Base-by-base conservation (phyloP, 2,329 filamentous ascomycete species). In the Nothophaeocryptopus gaeumannii region DNA sequence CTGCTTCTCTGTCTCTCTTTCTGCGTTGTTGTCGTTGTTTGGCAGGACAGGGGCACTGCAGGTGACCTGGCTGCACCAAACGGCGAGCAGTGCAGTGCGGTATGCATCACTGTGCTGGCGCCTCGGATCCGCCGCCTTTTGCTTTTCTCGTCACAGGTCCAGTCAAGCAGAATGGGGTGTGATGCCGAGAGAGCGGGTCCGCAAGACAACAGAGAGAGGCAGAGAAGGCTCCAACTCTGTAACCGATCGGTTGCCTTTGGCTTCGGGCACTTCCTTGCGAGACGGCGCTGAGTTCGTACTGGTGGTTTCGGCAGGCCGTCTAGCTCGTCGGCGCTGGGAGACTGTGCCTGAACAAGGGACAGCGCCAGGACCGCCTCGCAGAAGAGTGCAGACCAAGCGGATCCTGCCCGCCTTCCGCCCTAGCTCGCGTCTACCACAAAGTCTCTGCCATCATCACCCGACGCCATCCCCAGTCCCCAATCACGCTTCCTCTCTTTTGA, bases 231-330 rank as follows among this genome's bases (percentile, higher is more conserved):
- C 15, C 46, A 43, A 32, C 29, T 13, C 39, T 43, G 30, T 26
- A 49, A 43, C 39, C 47, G 47, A 50, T 43, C 39, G 47, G 11
- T 49, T 41, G 30, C 32, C 29, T 49, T 49, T 38, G 29, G 14
- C 37, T 30, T 30, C 33, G 26, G 34, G 40, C 31, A 31, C 35
- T 41, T 39, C 37, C 20, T 26, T 26, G 20, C 20, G 20, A 26
- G 20, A 7, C 20, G 7, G 20, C 20, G 20, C 20, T 26, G 20
- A 7, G 7, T 26, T 26, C 20, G 20, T 26, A 26, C 20, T 26
- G 20, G 20, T 26, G 20, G 20, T 3, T 26, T 26, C 20, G 20
- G 20, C 20, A 26, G 20, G 20, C 20, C 20, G 20, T 26, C 26
- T 35, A 44, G 41, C 41, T 16, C 31, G 30, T 26, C 15, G 32